Conservation (phyloP, 1,284 basidiomycete species). For the Malassezia nana region DNA sequence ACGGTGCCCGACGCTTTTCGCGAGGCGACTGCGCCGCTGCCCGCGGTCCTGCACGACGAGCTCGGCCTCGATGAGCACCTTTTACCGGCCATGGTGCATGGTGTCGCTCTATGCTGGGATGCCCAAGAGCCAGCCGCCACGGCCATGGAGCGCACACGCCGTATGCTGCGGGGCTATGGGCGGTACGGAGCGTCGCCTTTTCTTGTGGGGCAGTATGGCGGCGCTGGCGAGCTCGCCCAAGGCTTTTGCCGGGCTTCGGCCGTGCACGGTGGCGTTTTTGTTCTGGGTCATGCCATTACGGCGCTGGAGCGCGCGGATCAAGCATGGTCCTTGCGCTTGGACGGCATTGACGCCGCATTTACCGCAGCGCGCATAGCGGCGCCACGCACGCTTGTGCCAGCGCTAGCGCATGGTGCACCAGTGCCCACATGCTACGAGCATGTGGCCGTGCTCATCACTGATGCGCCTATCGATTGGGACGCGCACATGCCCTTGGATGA, state of each 20-base stretch:
- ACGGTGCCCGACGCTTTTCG: background rate
- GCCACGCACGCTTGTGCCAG: background rate
- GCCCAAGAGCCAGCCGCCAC: conserved; percentile 18
- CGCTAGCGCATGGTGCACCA: background rate
- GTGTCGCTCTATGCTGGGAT: conserved; percentile 43
- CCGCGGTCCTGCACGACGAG: background rate
- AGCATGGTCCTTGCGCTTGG: conserved; percentile 48
- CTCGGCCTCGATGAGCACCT: conserved; percentile 2
- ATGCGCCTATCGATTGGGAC: conserved; percentile 20
- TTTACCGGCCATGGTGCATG: conserved; percentile 29
- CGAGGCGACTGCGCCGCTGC: conserved; percentile 15
- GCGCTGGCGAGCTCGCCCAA: conserved; percentile 50
- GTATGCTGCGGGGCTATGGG: conserved; percentile 68
- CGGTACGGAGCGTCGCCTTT: conserved; percentile 83
- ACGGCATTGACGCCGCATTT: conserved; percentile 58
- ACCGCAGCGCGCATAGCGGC: conserved; percentile 36
- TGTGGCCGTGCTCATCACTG: conserved; percentile 22
- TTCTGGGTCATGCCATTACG: conserved; percentile 25
- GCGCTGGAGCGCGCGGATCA: conserved; percentile 19
- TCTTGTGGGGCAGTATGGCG: conserved; percentile 86
- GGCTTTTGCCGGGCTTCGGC: conserved; percentile 39
- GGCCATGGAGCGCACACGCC: conserved; percentile 24
- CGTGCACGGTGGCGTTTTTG: conserved; percentile 36
- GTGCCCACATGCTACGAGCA: background rate
- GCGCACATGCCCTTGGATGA: conserved; percentile 1